Evolutionary conservation across 169 alveolate genomes (phyloP).

Genomic region (Eimeria necatrix): DNA sequence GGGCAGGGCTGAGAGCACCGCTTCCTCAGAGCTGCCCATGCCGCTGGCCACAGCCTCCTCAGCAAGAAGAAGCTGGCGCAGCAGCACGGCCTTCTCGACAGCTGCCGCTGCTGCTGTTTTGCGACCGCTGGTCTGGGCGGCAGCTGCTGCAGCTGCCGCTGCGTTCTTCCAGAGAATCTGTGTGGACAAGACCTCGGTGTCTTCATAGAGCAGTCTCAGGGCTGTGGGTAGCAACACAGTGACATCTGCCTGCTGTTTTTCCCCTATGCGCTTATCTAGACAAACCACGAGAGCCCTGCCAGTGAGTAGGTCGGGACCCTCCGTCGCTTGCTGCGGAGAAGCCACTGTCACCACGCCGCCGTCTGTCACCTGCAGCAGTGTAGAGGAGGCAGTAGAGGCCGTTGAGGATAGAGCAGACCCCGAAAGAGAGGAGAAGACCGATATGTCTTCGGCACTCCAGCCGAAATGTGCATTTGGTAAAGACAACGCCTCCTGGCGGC

Average conservation of each 20-base stretch:
- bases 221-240: conserved; percentile 45
- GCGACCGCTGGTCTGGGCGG: not conserved
- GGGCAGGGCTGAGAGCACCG: not conserved
- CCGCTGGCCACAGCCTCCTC: conserved; percentile 12
- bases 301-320: not conserved
- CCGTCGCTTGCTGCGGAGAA: not conserved
- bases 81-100: conserved; percentile 62
- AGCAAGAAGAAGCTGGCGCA: conserved; percentile 42
- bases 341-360: conserved; percentile 15
- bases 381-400: not conserved
- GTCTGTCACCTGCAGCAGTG: conserved; percentile 25
- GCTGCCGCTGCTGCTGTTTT: not conserved
- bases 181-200: not conserved
- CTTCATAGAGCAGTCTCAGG: conserved; percentile 29
- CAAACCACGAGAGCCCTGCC: conserved; percentile 52
- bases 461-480: not conserved
- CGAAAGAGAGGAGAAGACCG: not conserved
- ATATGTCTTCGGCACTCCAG: conserved; percentile 2
- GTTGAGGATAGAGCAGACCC: not conserved
- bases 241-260: conserved; percentile 78
- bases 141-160: conserved; percentile 57
- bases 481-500: conserved; percentile 12
- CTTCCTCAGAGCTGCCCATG: not conserved
- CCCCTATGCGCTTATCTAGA: conserved; percentile 59
- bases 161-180: conserved; percentile 37